Evolutionary conservation across 768 basidiomycete species (phyloP).

Genomic region (Gloeopeniophorella convolvens): DNA sequence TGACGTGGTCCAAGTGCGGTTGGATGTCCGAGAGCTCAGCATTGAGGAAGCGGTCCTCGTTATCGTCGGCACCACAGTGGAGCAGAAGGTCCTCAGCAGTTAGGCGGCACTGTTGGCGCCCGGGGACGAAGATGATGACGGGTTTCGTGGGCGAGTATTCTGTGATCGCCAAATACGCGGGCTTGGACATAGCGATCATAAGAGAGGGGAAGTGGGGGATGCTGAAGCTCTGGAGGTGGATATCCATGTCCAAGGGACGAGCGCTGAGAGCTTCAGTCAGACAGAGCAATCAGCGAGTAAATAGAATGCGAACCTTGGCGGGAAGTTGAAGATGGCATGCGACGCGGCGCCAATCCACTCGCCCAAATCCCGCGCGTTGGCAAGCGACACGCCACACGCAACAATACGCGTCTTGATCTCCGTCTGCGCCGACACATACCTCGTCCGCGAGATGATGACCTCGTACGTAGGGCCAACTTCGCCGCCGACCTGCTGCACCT

Average conservation of each 20-base stretch:
- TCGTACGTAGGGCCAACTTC: slow-evolving; percentile 96
- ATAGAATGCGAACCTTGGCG: slow-evolving; percentile 57
- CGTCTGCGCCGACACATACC: slow-evolving; percentile 92
- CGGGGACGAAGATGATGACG: slow-evolving; percentile 89
- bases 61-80: slow-evolving; percentile 83
- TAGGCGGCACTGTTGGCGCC: slow-evolving; percentile 86
- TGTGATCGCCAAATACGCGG: slow-evolving; percentile 86
- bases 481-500: slow-evolving; percentile 91
- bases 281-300: background rate
- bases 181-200: slow-evolving; percentile 99
- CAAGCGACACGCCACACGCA: slow-evolving; percentile 89
- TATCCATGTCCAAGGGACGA: slow-evolving; percentile 95
- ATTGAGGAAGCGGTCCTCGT: slow-evolving; percentile 83
- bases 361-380: slow-evolving; percentile 91
- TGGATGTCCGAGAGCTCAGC: slow-evolving; percentile 76
- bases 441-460: slow-evolving; percentile 91
- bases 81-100: slow-evolving; percentile 88
- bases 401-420: slow-evolving; percentile 91
- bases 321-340: slow-evolving; percentile 97
- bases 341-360: slow-evolving; percentile 97
- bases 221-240: slow-evolving; percentile 91
- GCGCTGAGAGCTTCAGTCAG: slow-evolving; percentile 44
- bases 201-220: slow-evolving; percentile 98
- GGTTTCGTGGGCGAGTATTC: slow-evolving; percentile 85
- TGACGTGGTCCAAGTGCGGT: slow-evolving; percentile 82